Evolutionary conservation across 768 basidiomycete species (phyloP).

Genomic region (Tricholomella constricta): DNA sequence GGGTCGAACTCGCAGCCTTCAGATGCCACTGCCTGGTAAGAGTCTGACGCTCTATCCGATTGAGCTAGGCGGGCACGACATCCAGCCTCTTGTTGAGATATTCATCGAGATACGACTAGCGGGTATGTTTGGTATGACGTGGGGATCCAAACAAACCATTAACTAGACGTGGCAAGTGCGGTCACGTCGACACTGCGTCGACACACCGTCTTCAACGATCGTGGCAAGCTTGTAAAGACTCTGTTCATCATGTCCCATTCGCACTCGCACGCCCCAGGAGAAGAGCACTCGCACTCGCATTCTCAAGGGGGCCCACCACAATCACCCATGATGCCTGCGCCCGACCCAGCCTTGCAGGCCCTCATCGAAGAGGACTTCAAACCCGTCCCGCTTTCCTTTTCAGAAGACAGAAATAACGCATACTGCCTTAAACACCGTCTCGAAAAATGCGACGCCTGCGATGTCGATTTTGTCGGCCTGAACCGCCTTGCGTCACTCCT

Average conservation of each 20-base stretch:
- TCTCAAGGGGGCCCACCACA: slow-evolving; percentile 42
- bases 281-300: slow-evolving; percentile 50
- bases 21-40: not conserved
- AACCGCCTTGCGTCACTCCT: slow-evolving; percentile 79
- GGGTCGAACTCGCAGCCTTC: slow-evolving; percentile 6
- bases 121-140: not conserved
- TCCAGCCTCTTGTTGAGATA: too few relatives aligned
- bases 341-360: slow-evolving; percentile 74
- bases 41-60: slow-evolving; percentile 68
- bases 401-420: slow-evolving; percentile 53
- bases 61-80: slow-evolving; percentile 55
- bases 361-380: slow-evolving; percentile 74
- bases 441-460: slow-evolving; percentile 76
- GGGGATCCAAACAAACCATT: slow-evolving; percentile 11
- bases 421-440: slow-evolving; percentile 68
- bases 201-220: not conserved
- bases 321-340: slow-evolving; percentile 45
- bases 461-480: slow-evolving; percentile 69
- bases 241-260: slow-evolving; percentile 60
- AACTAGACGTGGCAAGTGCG: slow-evolving; percentile 15
- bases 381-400: slow-evolving; percentile 57
- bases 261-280: slow-evolving; percentile 63
- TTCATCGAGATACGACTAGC: not conserved
- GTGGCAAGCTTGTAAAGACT: not conserved
- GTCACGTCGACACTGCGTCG: not conserved